Evolutionary conservation across 2,329 filamentous ascomycete species (phyloP).

Genomic region (Ophioceras dolichostomum): DNA sequence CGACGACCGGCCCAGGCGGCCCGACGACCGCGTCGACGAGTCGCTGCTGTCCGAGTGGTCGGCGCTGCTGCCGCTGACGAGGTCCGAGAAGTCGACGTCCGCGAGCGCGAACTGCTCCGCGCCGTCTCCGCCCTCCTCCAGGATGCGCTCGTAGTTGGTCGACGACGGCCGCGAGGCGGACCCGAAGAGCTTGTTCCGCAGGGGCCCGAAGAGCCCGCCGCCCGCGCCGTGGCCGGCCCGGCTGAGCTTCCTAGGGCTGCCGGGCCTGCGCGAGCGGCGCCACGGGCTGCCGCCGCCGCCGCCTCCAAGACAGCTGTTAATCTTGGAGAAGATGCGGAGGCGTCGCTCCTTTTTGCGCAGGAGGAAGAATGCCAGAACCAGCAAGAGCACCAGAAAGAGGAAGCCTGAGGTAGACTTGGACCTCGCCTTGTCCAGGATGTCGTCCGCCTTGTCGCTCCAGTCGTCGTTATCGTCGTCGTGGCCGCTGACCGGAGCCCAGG

Average conservation of each 20-base stretch:
- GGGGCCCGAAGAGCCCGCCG: constrained; percentile 25
- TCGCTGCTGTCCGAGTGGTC: constrained; percentile 50
- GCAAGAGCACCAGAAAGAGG: constrained; percentile 62
- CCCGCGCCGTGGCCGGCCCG: too few relatives aligned
- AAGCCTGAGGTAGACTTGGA: constrained; percentile 61
- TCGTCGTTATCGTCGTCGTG: constrained; percentile 40
- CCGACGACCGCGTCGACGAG: constrained; percentile 21
- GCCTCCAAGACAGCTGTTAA: too few relatives aligned
- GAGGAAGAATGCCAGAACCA: constrained; percentile 58
- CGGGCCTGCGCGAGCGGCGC: constrained; percentile 26
- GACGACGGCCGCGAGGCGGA: constrained; percentile 28
- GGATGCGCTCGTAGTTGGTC: constrained; percentile 64
- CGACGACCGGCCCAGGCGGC: constrained; percentile 38
- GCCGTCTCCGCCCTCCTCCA: constrained; percentile 77
- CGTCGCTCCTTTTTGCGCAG: constrained; percentile 71
- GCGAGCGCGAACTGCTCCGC: constrained; percentile 66
- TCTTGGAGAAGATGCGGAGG: constrained; percentile 42
- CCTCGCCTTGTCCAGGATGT: constrained; percentile 53
- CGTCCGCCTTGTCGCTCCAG: constrained; percentile 37
- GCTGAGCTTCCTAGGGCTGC: constrained; percentile 28
- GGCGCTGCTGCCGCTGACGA: constrained; percentile 47
- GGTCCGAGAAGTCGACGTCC: constrained; percentile 49
- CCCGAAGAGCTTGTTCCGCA: constrained; percentile 55
- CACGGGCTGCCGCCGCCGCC: constrained; percentile 27
- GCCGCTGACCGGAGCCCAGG: constrained; percentile 22